Percentiles rank a stretch among this genome's conserved stretches.
Conservation (phyloP, 495 filamentous ascomycete species). For the Pyrenula massariospora region DNA sequence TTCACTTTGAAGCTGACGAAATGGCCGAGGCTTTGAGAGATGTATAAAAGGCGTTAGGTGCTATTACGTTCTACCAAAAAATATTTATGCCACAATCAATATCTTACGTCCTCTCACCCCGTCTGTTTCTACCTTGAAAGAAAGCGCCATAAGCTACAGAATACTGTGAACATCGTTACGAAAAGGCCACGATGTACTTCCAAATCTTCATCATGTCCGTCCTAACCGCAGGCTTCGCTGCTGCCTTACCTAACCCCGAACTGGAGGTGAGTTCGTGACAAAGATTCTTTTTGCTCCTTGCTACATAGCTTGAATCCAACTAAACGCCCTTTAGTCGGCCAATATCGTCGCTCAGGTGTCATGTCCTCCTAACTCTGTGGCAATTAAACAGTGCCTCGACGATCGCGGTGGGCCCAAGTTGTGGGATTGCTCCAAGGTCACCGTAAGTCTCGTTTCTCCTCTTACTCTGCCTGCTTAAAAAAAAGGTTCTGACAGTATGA, state of each 20-base stretch:
- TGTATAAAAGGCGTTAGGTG: not conserved
- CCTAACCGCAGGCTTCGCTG: not conserved
- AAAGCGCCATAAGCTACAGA: not conserved
- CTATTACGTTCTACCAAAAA: not conserved
- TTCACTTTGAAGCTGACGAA: too few species aligned
- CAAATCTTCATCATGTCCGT: too few species aligned
- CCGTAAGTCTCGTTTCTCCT: too few species aligned
- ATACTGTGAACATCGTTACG: not conserved
- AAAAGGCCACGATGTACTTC: too few species aligned
- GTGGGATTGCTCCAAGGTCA: not conserved
- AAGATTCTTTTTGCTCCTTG: too few species aligned
- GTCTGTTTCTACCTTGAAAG: not conserved
- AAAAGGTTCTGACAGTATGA: too few species aligned
- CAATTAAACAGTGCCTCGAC: not conserved
- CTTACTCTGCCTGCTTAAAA: too few species aligned
- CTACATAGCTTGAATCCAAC: too few species aligned
- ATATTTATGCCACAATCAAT: not conserved
- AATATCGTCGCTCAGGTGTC: not conserved
- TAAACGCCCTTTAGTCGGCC: not conserved
- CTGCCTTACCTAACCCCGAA: not conserved
- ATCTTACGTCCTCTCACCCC: too few species aligned
- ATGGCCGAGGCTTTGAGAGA: not conserved
- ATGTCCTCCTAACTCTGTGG: not conserved
- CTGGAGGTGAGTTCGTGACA: too few species aligned
- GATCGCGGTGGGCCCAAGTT: not conserved